Evolutionary conservation across 2,329 filamentous ascomycete species (phyloP).

Genomic region (Paraphoma chrysanthemicola): DNA sequence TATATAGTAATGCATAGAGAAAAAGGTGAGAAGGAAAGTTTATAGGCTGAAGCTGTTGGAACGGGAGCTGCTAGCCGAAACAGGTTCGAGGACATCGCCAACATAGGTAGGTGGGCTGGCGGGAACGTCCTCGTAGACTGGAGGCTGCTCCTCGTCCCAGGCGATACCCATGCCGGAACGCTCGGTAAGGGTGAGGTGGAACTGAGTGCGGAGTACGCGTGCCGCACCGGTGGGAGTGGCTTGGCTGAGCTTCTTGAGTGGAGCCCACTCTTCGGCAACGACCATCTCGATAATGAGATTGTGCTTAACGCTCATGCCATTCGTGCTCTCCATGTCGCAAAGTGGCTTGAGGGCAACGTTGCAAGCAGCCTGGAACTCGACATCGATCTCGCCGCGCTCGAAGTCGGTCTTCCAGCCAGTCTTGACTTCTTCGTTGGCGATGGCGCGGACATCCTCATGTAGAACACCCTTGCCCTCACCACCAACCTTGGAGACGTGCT

Average conservation of each 20-base stretch:
- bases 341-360: conserved; percentile 69
- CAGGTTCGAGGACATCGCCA: conserved; percentile 34
- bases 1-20: conserved; percentile 8
- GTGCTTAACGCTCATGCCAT: conserved; percentile 82
- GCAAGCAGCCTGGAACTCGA: conserved; percentile 75
- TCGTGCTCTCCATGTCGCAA: conserved; percentile 77
- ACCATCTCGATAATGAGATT: conserved; percentile 91
- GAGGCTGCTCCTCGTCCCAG: conserved; percentile 96
- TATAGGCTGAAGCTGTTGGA: conserved; percentile 33
- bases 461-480: conserved; percentile 72
- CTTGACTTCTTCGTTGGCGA: conserved; percentile 83
- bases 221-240: conserved; percentile 89
- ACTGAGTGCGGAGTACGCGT: conserved; percentile 90
- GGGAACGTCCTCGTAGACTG: conserved; percentile 92
- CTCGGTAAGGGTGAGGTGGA: conserved; percentile 82
- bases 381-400: conserved; percentile 75
- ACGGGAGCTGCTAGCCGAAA: conserved; percentile 28
- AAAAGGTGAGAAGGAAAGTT: conserved; percentile 4
- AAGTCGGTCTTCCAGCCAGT: conserved; percentile 89
- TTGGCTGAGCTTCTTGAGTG: conserved; percentile 72
- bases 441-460: conserved; percentile 76
- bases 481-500: conserved; percentile 72
- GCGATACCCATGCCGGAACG: conserved; percentile 86
- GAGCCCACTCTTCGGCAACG: conserved; percentile 85
- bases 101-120: conserved; percentile 73